Conservation (phyloP, 148 eudicot species). For the Chenopodium berlandieri region DNA sequence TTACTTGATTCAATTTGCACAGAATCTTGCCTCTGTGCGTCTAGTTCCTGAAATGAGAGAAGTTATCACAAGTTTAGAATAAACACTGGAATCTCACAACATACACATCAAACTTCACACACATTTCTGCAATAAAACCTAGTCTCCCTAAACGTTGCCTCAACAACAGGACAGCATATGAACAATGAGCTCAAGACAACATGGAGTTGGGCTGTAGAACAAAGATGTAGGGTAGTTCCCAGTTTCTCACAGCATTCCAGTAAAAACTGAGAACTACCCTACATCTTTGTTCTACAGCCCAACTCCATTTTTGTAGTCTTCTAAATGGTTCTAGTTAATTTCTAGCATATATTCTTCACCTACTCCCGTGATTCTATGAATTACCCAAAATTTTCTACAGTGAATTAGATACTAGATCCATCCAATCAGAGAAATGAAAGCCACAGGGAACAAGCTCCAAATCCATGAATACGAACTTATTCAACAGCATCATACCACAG, state of each 20-base stretch:
- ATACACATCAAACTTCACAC: background rate
- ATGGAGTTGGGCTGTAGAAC: background rate
- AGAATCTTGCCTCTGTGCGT: constrained; percentile 47
- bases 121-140: background rate
- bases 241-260: background rate
- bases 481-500: too few relatives aligned
- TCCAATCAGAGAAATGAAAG: too few relatives aligned
- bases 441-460: too few relatives aligned
- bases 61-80: background rate
- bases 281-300: background rate
- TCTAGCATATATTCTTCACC: background rate
- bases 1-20: constrained; percentile 42
- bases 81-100: background rate
- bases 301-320: background rate
- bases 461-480: too few relatives aligned
- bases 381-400: background rate
- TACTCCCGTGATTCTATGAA: background rate
- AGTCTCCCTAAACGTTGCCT: background rate
- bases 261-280: background rate
- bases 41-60: constrained; percentile 51
- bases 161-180: background rate
- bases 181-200: background rate
- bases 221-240: background rate
- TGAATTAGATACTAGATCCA: too few relatives aligned
- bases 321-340: background rate